Evolutionary conservation across 2,329 filamentous ascomycete genomes (phyloP), one percentile per base, ranked within the genome.

Genomic region (Lithohypha guttulata): DNA sequence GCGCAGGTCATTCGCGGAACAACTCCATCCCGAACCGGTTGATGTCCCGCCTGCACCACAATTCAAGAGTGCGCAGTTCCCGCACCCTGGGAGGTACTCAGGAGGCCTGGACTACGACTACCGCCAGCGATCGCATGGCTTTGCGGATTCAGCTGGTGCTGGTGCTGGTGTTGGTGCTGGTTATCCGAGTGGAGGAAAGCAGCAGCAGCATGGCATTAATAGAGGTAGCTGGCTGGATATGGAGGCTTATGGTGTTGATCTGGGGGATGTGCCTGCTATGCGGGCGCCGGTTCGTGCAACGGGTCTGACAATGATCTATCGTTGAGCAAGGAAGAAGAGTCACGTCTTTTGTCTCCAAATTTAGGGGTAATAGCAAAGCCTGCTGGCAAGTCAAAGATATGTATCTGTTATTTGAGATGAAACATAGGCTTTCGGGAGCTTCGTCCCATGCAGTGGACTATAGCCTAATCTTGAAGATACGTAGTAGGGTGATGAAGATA

Each of bases 61-160:
- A n/a, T n/a, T n/a, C n/a, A n/a, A n/a, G n/a, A n/a, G n/a, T n/a
- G 9, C 9, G 9, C 41, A 42, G 15, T 30, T 40, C 7, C 46
- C 46, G 4, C 31, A 43, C 6, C 45, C 46, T 39, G 59, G 54
- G 34, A 57, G 59, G 3, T 62, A 58, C 45, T 53, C 54, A 36
- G 59, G 60, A 32, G 59, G 60, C 7, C 46, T 58, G 25, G 49
- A 49, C 6, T 58, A 56, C 41, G 54, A 55, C 18, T 61, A 61
- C 44, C 56, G 59, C 39, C 53, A 46, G 32, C 36, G 30, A 9
- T 55, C 51, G 15, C 50, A 49, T 14, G 56, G 56, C 4, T 45
- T 61, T 10, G 53, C 58, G 41, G 59, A 58, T 39, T 59, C 57
- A 48, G 56, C 55, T 25, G 58, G 59, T 7, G 59, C 55, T 9